These are phyloP conservation scores for Lyophyllum decastes DNA, from an alignment of 768 basidiomycete genomes.

Conservation along the genomic window DNA sequence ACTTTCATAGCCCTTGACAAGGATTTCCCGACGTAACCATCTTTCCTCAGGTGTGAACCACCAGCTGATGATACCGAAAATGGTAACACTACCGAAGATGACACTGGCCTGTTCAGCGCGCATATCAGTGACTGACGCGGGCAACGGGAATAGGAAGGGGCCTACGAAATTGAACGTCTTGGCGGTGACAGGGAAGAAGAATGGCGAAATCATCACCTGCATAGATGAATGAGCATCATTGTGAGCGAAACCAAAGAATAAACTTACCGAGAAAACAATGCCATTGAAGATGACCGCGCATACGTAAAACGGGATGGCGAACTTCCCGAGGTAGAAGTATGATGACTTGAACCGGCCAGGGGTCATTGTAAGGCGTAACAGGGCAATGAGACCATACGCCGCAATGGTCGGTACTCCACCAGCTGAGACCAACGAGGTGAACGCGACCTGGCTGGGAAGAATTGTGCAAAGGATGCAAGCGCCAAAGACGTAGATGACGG, in stretches of 20 bases:
- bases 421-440: constrained; percentile 87
- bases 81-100: constrained; percentile 77
- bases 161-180: constrained; percentile 85
- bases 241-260: not conserved
- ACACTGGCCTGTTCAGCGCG: constrained; percentile 57
- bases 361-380: constrained; percentile 77
- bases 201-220: constrained; percentile 84
- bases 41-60: constrained; percentile 76
- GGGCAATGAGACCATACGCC: constrained; percentile 80
- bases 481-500: constrained; percentile 82
- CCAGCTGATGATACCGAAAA: constrained; percentile 79
- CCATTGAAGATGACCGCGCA: constrained; percentile 71
- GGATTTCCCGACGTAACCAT: constrained; percentile 73
- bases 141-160: constrained; percentile 10
- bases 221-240: constrained; percentile 6
- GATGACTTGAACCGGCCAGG: constrained; percentile 73
- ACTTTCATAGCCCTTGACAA: constrained; percentile 49
- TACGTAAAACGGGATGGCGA: constrained; percentile 68
- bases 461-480: constrained; percentile 82
- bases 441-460: constrained; percentile 87
- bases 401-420: constrained; percentile 87
- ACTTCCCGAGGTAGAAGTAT: constrained; percentile 70
- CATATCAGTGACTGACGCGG: not conserved
- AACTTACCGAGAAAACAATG: constrained; percentile 69
- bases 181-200: constrained; percentile 79